Evolutionary conservation across 148 eudicot species (phyloP).

Genomic region (Amaranthus palmeri): DNA sequence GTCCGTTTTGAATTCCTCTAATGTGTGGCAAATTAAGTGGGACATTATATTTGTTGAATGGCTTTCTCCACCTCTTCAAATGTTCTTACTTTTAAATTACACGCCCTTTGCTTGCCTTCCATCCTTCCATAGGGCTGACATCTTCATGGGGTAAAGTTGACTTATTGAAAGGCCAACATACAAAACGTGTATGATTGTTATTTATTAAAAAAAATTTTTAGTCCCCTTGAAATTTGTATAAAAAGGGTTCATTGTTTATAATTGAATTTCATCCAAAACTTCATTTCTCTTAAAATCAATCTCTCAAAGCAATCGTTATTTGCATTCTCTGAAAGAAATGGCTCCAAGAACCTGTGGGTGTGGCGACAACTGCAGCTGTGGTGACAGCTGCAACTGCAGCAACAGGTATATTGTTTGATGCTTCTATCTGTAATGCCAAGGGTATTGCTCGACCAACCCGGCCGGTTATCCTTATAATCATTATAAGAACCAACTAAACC

Average conservation of each 20-base stretch:
- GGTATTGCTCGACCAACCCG: neutral
- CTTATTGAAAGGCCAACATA: constrained; percentile 15
- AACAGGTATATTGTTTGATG: constrained; percentile 18
- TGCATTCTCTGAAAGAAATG: constrained; percentile 23
- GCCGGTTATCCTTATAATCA: too few species aligned
- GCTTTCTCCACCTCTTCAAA: too few species aligned
- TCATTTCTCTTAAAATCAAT: neutral
- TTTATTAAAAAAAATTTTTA: too few species aligned
- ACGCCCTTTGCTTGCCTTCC: neutral
- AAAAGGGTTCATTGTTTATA: constrained; percentile 13
- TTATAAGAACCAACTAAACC: too few species aligned
- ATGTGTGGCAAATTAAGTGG: too few species aligned
- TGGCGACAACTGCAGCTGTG: constrained; percentile 27
- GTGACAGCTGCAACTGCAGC: constrained; percentile 37
- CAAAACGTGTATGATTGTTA: constrained; percentile 7
- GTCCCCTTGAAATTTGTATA: constrained; percentile 12
- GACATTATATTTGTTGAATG: too few species aligned
- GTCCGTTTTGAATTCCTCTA: too few species aligned
- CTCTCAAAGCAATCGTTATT: neutral
- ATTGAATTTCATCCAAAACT: constrained; percentile 15
- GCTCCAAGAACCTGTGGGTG: constrained; percentile 20
- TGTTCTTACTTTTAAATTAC: too few species aligned
- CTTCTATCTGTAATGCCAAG: neutral
- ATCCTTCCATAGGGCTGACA: neutral
- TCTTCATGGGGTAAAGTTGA: constrained; percentile 2